These are phyloP conservation scores for Entrophospora sp. DNA, from an alignment of 192 early-diverging fungal genomes.

Conservation along the genomic window DNA sequence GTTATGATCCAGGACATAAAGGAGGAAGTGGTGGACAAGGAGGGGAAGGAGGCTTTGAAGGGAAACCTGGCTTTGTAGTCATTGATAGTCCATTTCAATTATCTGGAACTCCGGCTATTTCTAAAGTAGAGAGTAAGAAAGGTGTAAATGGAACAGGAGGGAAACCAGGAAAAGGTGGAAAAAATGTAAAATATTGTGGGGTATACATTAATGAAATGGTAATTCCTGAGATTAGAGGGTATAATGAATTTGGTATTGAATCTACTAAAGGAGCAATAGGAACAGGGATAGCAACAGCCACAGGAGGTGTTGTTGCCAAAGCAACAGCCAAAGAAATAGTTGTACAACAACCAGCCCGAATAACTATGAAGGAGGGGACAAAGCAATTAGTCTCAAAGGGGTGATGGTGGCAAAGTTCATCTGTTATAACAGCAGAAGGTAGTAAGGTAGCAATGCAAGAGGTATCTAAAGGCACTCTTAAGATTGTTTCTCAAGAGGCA, in stretches of 20 bases:
- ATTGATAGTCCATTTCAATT: not conserved
- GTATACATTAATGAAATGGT: not conserved
- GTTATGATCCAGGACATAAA: not conserved
- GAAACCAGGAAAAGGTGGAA: not conserved
- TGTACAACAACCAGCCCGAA: too few species aligned
- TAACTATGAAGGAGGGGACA: too few species aligned
- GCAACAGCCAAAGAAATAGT: too few species aligned
- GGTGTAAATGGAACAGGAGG: not conserved
- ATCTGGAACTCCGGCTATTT: not conserved
- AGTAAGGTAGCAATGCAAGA: too few species aligned
- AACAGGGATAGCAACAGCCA: not conserved
- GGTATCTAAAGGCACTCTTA: too few species aligned
- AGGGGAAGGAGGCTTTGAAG: not conserved
- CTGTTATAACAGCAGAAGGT: too few species aligned
- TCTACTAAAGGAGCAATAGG: not conserved
- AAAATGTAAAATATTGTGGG: not conserved
- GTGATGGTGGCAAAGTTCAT: too few species aligned
- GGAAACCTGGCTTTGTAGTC: not conserved
- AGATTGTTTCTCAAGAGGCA: too few species aligned
- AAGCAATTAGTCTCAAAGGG: too few species aligned
- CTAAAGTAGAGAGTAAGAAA: not conserved
- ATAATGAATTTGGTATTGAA: too few species aligned
- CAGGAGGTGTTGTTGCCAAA: too few species aligned
- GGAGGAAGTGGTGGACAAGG: not conserved
- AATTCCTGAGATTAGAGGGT: not conserved